Conservation (phyloP, 805 yeast genomes). For the Nakazawaea ambrosiae region DNA sequence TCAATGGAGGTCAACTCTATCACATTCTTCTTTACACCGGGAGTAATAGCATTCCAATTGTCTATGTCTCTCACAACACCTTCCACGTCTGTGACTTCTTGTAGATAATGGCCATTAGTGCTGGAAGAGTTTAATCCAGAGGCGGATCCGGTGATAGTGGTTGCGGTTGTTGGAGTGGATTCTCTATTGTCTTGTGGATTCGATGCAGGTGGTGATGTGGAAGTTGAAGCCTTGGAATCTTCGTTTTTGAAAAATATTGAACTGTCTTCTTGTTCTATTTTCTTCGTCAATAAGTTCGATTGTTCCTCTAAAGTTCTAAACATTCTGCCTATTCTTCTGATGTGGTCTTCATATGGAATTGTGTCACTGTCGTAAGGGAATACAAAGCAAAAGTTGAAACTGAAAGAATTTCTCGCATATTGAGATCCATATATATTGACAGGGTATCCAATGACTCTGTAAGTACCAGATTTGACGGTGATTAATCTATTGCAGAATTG, state of each 20-base stretch:
- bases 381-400: constrained; percentile 88
- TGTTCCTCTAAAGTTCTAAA: constrained; percentile 89
- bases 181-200: no score
- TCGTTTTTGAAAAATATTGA: constrained; percentile 31
- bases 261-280: constrained; percentile 34
- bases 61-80: background rate
- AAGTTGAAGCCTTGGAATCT: constrained; percentile 2
- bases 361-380: constrained; percentile 78
- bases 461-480: constrained; percentile 62
- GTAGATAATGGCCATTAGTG: constrained; percentile 19
- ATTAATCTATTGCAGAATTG: constrained; percentile 79
- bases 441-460: constrained; percentile 80
- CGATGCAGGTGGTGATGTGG: background rate
- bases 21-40: constrained; percentile 15
- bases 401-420: constrained; percentile 88
- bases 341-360: constrained; percentile 80
- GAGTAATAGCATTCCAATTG: constrained; percentile 10
- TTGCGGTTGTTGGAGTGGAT: background rate
- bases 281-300: constrained; percentile 59
- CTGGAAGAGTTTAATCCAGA: no score
- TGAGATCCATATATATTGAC: constrained; percentile 67
- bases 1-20: constrained; percentile 45
- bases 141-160: no score
- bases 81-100: constrained; percentile 20
- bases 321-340: constrained; percentile 80